A percentile compares a stretch with the other conserved stretches of the same genome.
These are phyloP conservation scores for Lizanozyma gosingica DNA, from an alignment of 1,139 yeast species.

Conservation along the genomic window DNA sequence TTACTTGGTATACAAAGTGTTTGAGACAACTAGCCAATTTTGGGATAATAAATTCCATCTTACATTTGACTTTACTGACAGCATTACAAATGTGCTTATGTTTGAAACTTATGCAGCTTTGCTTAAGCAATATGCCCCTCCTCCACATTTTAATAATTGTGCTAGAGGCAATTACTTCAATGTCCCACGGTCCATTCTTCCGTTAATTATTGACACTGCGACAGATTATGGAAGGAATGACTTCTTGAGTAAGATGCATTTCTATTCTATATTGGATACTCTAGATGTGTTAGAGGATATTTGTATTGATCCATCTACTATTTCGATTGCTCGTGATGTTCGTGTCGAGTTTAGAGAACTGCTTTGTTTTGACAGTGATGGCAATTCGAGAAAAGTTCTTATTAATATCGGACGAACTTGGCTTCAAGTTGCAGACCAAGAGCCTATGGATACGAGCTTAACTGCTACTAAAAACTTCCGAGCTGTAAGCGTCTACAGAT, in stretches of 20 bases:
- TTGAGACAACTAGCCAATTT: conserved; percentile 62
- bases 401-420: conserved; percentile 64
- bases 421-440: conserved; percentile 36
- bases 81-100: conserved; percentile 24
- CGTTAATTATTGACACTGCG: conserved; percentile 21
- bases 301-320: conserved; percentile 11
- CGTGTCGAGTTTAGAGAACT: conserved; percentile 53
- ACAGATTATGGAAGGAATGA: conserved; percentile 3
- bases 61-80: conserved; percentile 65
- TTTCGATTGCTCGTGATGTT: conserved; percentile 39
- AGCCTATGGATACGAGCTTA: not conserved
- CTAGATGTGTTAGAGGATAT: not conserved
- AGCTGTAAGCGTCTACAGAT: conserved; percentile 43
- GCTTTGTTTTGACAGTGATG: conserved; percentile 12
- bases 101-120: conserved; percentile 21
- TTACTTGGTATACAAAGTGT: conserved; percentile 47
- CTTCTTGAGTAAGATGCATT: not conserved
- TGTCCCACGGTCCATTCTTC: conserved; percentile 38
- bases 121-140: conserved; percentile 36
- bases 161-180: conserved; percentile 51
- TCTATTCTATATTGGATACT: not conserved
- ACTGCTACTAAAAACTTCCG: conserved; percentile 25
- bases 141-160: conserved; percentile 46
- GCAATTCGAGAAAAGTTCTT: conserved; percentile 38
- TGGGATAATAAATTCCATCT: conserved; percentile 64